Percentiles rank a stretch among this genome's conserved stretches.
phyloP scores from a whole-genome alignment of 2,329 filamentous ascomycete genomes.

The Pestalotiopsis sp. region DNA sequence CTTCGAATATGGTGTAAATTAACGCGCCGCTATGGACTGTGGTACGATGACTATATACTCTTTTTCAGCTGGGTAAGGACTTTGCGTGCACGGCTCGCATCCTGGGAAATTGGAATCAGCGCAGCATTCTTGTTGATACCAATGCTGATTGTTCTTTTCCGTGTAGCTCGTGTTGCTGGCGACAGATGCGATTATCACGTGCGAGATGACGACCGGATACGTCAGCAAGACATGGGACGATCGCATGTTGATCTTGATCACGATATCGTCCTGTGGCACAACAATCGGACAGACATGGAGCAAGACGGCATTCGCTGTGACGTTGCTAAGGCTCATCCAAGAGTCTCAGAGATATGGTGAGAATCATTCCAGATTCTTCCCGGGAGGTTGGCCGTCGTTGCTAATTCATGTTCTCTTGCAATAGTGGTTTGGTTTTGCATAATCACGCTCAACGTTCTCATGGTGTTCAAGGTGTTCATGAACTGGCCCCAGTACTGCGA shows the following conservation, averaged over 20 bases:
- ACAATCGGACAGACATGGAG: constrained; percentile 35
- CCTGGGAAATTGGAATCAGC: not conserved
- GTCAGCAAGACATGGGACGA: constrained; percentile 44
- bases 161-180: not conserved
- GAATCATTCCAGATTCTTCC: not conserved
- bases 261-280: constrained; percentile 37
- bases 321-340: constrained; percentile 42
- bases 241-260: constrained; percentile 54
- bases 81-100: not conserved
- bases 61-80: constrained; percentile 21
- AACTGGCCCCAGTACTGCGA: constrained; percentile 50
- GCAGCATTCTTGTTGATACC: not conserved
- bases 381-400: not conserved
- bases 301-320: constrained; percentile 39
- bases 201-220: constrained; percentile 6
- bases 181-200: constrained; percentile 1
- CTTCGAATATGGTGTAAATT: constrained; percentile 18
- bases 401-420: not conserved
- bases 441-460: constrained; percentile 46
- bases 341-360: constrained; percentile 33
- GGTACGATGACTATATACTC: constrained; percentile 22
- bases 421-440: constrained; percentile 50
- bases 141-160: not conserved
- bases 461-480: constrained; percentile 47
- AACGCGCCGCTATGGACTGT: constrained; percentile 9